Base-by-base conservation (phyloP, 805 yeast species). In the Wickerhamiella sorbophila region DNA sequence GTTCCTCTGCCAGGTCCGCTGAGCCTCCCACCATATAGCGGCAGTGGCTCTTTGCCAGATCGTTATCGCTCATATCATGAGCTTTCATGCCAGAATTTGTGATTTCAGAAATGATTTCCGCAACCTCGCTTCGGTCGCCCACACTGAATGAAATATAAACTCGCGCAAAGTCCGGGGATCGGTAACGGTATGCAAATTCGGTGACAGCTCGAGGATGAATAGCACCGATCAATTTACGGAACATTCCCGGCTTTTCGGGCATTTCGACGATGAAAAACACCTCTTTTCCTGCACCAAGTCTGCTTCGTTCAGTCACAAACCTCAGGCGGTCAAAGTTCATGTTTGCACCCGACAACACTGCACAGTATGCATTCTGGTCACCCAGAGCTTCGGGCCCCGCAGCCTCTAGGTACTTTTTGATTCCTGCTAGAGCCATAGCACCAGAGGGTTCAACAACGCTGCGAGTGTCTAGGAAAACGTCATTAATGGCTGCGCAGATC, bases 221-320 rank as follows among this genome's bases (percentile, higher is more conserved):
- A 35, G 83, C 69, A 31, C 70, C 67, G 55, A 85, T 94, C 47
- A 91, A 69, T 50, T 74, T 72, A 41, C 73, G 70, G 64, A 91
- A 91, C 42, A 93, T 81, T 22, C 97, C 98, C 16, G 96, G 95
- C 36, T 67, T 63, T 60, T 91, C 98, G 19, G 97, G 96, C 49
- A 91, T 85, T 35, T 85, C 78, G 15, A 87, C 85, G 37, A 82
- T 74, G 69, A 91, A 69, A 54, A 93, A 88, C 5, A 85, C 94
- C 65, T 91, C 99, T 52, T 79, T 83, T 43, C 97, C 98, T 60
- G 88, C 97, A 64, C 98, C 99, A n/a, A 91, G 70, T 40, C 84
- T 93, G 12, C 98, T 96, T 62, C 99, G 79, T 62, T 91, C 99
- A 44, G 94, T 75, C 17, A 91, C 96, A 61, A 91, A 91, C 59